phyloP scores from a whole-genome alignment of 306 rosid genomes.

The Alnus rubra region DNA sequence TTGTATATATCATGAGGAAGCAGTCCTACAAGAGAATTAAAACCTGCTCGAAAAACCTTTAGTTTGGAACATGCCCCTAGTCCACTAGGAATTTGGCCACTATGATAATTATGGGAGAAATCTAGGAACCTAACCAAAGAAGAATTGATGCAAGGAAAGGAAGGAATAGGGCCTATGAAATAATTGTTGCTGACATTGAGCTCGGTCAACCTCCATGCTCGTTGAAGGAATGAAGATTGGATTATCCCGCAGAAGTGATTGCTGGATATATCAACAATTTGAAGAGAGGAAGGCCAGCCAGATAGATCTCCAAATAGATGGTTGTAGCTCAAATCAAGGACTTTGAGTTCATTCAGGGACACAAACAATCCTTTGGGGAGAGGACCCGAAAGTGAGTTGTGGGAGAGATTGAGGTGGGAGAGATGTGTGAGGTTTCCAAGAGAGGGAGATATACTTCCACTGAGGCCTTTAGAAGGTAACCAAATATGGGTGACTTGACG shows the following conservation, averaged over 20 bases:
- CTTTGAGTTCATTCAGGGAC: background rate
- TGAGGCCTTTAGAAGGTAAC: background rate
- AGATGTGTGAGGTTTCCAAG: background rate
- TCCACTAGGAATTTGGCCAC: background rate
- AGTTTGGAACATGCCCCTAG: slow-evolving; percentile 17
- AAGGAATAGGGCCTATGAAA: background rate
- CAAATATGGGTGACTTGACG: background rate
- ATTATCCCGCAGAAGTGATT: background rate
- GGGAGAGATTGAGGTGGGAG: background rate
- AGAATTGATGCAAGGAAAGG: background rate
- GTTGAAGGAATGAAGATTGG: background rate
- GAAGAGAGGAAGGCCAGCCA: background rate
- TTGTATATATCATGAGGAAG: slow-evolving; percentile 11
- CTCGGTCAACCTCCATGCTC: background rate
- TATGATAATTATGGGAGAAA: slow-evolving; percentile 4
- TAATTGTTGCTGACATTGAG: background rate
- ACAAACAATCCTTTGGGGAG: background rate
- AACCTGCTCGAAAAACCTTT: background rate
- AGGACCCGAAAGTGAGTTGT: background rate
- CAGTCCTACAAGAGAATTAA: slow-evolving; percentile 3
- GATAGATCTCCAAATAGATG: slow-evolving; percentile 1
- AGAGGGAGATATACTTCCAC: background rate
- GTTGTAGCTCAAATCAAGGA: slow-evolving; percentile 20
- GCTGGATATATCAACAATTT: background rate
- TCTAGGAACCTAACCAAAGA: background rate